Conservation (phyloP, 108 stramenopile genomes). For the Bacterosira constricta region DNA sequence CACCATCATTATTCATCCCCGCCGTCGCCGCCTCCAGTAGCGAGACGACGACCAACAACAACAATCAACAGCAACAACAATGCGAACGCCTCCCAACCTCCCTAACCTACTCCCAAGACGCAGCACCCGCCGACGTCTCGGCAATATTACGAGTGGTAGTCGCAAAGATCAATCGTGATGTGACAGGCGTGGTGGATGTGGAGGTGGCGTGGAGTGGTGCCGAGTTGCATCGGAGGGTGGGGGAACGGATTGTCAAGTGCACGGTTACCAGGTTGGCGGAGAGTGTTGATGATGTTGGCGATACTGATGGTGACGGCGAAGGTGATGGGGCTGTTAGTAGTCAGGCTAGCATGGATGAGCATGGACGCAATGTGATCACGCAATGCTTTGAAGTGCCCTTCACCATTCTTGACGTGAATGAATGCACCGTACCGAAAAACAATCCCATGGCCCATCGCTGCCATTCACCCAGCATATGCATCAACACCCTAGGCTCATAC, state of each 20-base stretch:
- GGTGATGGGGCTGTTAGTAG: background rate
- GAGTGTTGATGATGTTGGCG: constrained; percentile 3
- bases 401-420: constrained; percentile 86
- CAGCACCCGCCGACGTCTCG: constrained; percentile 84
- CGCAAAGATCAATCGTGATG: constrained; percentile 75
- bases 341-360: constrained; percentile 37
- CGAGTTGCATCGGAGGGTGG: constrained; percentile 84
- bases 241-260: constrained; percentile 73
- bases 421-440: constrained; percentile 70
- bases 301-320: constrained; percentile 1
- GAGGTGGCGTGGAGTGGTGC: constrained; percentile 83
- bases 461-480: constrained; percentile 65
- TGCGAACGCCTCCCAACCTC: constrained; percentile 80
- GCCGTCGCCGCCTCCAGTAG: background rate
- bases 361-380: constrained; percentile 50
- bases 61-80: background rate
- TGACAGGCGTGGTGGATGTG: constrained; percentile 84
- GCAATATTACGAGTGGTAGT: constrained; percentile 76
- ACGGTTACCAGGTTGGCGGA: constrained; percentile 71
- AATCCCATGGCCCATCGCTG: constrained; percentile 85
- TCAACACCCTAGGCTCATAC: constrained; percentile 91
- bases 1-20: background rate
- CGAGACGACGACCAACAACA: background rate
- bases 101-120: constrained; percentile 79
- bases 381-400: constrained; percentile 92